Conservation (phyloP, 805 yeast genomes). For the Debaryomyces castellii region DNA sequence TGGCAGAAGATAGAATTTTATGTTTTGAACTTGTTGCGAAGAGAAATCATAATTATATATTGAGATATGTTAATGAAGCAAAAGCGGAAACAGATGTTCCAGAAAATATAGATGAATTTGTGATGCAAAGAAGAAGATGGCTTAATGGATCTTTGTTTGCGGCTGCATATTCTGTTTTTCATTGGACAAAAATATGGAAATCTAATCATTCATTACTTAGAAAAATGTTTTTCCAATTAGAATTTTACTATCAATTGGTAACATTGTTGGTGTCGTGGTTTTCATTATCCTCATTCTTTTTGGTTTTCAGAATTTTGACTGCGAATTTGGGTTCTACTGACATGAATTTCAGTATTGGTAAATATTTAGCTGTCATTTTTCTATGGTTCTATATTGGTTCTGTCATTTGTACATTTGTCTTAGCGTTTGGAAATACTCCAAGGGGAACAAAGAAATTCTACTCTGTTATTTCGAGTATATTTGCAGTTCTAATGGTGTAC, state of each 20-base stretch:
- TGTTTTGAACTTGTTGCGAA: constrained; percentile 97
- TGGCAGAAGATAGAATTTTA: constrained; percentile 93
- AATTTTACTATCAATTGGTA: constrained; percentile 79
- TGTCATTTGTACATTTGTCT: constrained; percentile 78
- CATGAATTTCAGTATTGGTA: constrained; percentile 69
- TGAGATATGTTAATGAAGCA: constrained; percentile 84
- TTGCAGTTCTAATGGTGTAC: constrained; percentile 86
- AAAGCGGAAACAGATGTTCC: constrained; percentile 96
- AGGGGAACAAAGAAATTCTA: constrained; percentile 84
- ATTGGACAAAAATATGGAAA: constrained; percentile 84
- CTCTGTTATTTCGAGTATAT: constrained; percentile 68
- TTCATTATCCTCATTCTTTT: constrained; percentile 82
- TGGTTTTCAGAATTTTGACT: constrained; percentile 87
- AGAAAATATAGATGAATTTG: constrained; percentile 89
- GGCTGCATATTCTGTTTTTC: constrained; percentile 83
- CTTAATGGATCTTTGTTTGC: constrained; percentile 97
- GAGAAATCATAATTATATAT: constrained; percentile 65
- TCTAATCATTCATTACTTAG: constrained; percentile 83
- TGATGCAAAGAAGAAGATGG: constrained; percentile 97
- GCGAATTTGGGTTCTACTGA: constrained; percentile 66
- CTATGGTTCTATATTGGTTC: constrained; percentile 85
- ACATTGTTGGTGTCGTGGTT: constrained; percentile 87
- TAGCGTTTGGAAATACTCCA: constrained; percentile 93
- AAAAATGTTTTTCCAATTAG: constrained; percentile 78
- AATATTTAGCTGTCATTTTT: constrained; percentile 71